Conservation (phyloP, 139 green algal species). For the Chlorella sp. region DNA sequence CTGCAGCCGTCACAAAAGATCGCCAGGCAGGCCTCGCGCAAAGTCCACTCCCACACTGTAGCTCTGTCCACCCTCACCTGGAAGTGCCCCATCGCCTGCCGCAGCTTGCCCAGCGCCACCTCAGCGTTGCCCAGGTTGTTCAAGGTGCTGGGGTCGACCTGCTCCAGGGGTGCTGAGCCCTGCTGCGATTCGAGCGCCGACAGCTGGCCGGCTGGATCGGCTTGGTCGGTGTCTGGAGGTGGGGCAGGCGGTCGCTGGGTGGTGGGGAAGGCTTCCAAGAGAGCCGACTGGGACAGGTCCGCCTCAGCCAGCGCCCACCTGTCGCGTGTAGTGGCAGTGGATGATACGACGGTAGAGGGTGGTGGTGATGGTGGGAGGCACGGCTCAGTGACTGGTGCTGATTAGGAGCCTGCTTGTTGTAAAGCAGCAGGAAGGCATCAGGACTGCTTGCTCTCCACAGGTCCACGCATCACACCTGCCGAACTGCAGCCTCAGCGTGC, state of each 20-base stretch:
- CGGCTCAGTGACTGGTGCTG: background rate
- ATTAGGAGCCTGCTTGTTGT: background rate
- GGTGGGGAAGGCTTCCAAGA: constrained; percentile 4
- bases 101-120: constrained; percentile 29
- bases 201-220: background rate
- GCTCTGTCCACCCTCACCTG: too few relatives aligned
- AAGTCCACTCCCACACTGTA: too few relatives aligned
- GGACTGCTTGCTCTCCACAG: background rate
- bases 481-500: constrained; percentile 33
- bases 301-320: background rate
- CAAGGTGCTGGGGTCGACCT: constrained; percentile 2
- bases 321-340: too few relatives aligned
- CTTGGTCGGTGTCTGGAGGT: too few relatives aligned
- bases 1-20: too few relatives aligned
- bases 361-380: background rate
- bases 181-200: background rate
- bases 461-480: constrained; percentile 1
- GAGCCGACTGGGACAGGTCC: background rate
- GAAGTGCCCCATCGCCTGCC: constrained; percentile 28
- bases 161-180: background rate
- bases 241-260: too few relatives aligned
- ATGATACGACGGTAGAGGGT: background rate
- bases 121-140: constrained; percentile 38
- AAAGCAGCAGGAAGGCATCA: background rate
- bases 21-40: too few relatives aligned